phyloP scores from a whole-genome alignment of 192 early-diverging fungal genomes.

The Chytriomyces sp. region DNA sequence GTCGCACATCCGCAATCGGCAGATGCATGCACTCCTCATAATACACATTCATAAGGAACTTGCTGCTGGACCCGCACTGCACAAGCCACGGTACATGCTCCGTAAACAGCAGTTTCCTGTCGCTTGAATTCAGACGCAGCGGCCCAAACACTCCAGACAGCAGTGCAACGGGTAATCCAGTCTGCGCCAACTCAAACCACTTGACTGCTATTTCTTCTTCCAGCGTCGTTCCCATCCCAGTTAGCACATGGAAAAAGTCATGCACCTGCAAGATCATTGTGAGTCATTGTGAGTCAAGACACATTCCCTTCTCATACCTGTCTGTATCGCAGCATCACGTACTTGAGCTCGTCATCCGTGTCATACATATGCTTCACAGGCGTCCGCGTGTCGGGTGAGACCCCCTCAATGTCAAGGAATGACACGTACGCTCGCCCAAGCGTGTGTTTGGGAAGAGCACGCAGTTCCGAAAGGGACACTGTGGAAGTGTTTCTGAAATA shows the following conservation, averaged over 20 bases:
- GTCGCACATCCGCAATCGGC: constrained; percentile 33
- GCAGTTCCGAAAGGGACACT: neutral
- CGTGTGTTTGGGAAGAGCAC: constrained; percentile 65
- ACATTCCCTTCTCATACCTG: constrained; percentile 76
- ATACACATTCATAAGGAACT: constrained; percentile 84
- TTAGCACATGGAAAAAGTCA: constrained; percentile 92
- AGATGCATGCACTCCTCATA: constrained; percentile 84
- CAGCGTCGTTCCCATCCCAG: constrained; percentile 78
- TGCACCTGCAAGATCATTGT: constrained; percentile 57
- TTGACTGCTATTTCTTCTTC: constrained; percentile 94
- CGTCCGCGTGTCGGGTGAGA: constrained; percentile 80
- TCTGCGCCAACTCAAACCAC: constrained; percentile 93
- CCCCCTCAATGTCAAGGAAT: constrained; percentile 79
- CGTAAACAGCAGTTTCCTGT: constrained; percentile 68
- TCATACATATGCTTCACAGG: constrained; percentile 86
- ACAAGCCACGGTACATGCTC: constrained; percentile 93
- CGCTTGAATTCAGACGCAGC: constrained; percentile 62
- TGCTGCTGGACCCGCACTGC: constrained; percentile 73
- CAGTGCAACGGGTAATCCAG: constrained; percentile 85
- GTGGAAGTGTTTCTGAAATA: constrained; percentile 5
- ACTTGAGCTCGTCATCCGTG: constrained; percentile 81
- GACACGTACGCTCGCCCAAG: constrained; percentile 87
- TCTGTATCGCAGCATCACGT: constrained; percentile 91
- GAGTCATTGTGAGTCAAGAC: no score
- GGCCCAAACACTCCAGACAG: constrained; percentile 86